These are phyloP conservation scores for Lachnellula hyalina DNA, from an alignment of 2,329 filamentous ascomycete species.

Conservation along the genomic window DNA sequence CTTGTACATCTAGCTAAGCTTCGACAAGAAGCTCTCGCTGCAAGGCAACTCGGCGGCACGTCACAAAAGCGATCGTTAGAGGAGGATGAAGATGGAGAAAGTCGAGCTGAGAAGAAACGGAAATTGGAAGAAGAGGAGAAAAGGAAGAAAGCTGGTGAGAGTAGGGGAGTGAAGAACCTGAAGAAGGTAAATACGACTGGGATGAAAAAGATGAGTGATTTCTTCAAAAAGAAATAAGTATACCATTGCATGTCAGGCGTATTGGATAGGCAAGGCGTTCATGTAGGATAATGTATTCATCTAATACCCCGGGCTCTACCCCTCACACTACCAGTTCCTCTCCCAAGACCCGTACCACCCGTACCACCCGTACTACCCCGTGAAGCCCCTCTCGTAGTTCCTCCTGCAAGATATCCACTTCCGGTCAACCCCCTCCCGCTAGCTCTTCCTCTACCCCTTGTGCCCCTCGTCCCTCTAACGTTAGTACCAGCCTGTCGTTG, in stretches of 20 bases:
- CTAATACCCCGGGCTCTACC: slow-evolving; percentile 48
- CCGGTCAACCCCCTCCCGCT: slow-evolving; percentile 12
- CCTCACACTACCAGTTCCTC: slow-evolving; percentile 44
- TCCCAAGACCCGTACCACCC: slow-evolving; percentile 42
- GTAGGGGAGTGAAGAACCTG: slow-evolving; percentile 69
- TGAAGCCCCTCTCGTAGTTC: slow-evolving; percentile 25
- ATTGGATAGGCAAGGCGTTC: slow-evolving; percentile 1
- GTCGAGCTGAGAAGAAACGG: slow-evolving; percentile 70
- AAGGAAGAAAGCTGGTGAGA: slow-evolving; percentile 70
- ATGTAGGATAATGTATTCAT: slow-evolving; percentile 17
- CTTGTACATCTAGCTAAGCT: slow-evolving; percentile 60
- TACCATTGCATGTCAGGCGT: neutral
- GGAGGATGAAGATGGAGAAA: slow-evolving; percentile 53
- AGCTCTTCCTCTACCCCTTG: slow-evolving; percentile 26
- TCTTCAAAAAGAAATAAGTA: slow-evolving; percentile 67
- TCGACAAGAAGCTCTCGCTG: slow-evolving; percentile 64
- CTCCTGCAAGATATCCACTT: slow-evolving; percentile 16
- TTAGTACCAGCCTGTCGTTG: slow-evolving; percentile 39
- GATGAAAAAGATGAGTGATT: slow-evolving; percentile 96
- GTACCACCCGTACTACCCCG: slow-evolving; percentile 39
- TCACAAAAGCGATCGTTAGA: slow-evolving; percentile 67
- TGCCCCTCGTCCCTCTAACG: slow-evolving; percentile 30
- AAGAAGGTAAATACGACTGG: slow-evolving; percentile 86
- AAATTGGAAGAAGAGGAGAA: slow-evolving; percentile 87
- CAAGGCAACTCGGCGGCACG: slow-evolving; percentile 64